A percentile compares a stretch with the other conserved stretches of the same genome.
Evolutionary conservation across 2,329 filamentous ascomycete species (phyloP).

Genomic region (Ascochyta koolunga): DNA sequence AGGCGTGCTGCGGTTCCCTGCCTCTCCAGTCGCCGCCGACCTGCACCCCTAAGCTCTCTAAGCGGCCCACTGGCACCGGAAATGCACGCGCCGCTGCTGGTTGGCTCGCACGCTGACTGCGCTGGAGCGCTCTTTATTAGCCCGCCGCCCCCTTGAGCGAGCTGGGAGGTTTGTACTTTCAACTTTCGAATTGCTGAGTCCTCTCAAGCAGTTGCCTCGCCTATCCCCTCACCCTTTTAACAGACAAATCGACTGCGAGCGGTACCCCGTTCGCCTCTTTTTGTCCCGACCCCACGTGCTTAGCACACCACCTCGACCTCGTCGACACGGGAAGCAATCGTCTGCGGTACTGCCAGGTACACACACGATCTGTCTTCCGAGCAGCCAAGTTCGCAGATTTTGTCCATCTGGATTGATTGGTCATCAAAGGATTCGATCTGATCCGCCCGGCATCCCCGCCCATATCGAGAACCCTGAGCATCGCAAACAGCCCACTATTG

Average conservation of each 20-base stretch:
- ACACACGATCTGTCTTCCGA: constrained; percentile 17
- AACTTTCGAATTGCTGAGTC: neutral
- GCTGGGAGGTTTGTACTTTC: neutral
- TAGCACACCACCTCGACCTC: constrained; percentile 1
- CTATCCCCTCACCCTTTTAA: neutral
- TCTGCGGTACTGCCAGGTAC: constrained; percentile 22
- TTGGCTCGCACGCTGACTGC: neutral
- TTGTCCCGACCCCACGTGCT: neutral
- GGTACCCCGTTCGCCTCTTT: constrained; percentile 5
- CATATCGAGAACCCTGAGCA: constrained; percentile 23
- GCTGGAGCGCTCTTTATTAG: constrained; percentile 12
- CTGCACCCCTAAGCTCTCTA: constrained; percentile 13
- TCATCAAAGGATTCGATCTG: constrained; percentile 10
- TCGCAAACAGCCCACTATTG: constrained; percentile 11
- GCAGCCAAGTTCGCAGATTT: neutral
- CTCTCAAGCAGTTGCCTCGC: neutral
- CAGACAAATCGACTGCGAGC: constrained; percentile 4
- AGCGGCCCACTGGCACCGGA: constrained; percentile 12
- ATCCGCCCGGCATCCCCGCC: constrained; percentile 15
- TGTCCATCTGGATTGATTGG: neutral
- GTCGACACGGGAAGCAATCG: constrained; percentile 14
- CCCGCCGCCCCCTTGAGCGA: constrained; percentile 6
- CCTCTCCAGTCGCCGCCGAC: constrained; percentile 12
- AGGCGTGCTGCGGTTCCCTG: constrained; percentile 10
- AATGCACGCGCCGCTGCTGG: constrained; percentile 7